Percentiles rank a stretch among this genome's conserved stretches.
phyloP scores from a whole-genome alignment of 2,329 filamentous ascomycete species.

The Helotiales sp. region DNA sequence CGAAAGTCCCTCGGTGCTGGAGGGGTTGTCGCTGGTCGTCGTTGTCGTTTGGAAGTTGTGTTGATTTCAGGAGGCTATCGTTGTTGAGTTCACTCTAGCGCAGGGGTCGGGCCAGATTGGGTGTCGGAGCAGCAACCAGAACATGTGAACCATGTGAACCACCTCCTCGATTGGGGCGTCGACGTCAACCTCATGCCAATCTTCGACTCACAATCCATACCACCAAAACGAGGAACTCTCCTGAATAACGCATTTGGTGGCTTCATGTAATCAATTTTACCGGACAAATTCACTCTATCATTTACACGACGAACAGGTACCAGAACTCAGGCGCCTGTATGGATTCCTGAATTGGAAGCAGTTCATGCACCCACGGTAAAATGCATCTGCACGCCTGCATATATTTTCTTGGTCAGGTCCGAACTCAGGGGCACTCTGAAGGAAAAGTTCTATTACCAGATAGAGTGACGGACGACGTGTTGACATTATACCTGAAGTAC shows the following conservation, averaged over 20 bases:
- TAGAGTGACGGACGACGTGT: not conserved
- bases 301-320: not conserved
- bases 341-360: conserved; percentile 6
- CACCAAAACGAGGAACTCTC: not conserved
- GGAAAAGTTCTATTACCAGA: not conserved
- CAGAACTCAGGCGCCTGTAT: not conserved
- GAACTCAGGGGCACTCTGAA: not conserved
- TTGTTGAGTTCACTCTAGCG: conserved; percentile 6
- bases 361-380: conserved; percentile 12
- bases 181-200: too few species aligned
- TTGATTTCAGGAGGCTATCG: conserved; percentile 7
- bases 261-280: conserved; percentile 1
- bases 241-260: not conserved
- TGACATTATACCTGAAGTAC: not conserved
- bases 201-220: not conserved
- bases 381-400: not conserved
- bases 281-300: not conserved
- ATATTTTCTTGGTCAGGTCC: not conserved
- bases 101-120: conserved; percentile 1
- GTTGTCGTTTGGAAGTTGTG: conserved; percentile 3
- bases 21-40: conserved; percentile 18
- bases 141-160: not conserved
- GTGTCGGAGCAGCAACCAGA: conserved; percentile 8
- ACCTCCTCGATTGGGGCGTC: not conserved
- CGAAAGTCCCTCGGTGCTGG: conserved; percentile 14